Base-by-base conservation (phyloP, 345 rosid species). In the Bruguiera sexangula region DNA sequence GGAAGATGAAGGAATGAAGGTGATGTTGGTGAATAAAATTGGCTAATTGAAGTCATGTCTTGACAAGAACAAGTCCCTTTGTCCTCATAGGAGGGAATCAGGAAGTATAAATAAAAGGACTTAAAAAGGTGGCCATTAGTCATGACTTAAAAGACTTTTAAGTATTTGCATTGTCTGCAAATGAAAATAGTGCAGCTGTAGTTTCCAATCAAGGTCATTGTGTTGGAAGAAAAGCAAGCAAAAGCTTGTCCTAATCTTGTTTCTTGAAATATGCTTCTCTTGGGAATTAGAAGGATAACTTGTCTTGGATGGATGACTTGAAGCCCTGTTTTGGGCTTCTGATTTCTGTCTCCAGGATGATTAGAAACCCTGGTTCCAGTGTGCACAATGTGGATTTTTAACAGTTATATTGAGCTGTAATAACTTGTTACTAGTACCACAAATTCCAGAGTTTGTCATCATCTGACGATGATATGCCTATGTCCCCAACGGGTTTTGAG, bases 31-130 rank as follows among this genome's bases (percentile, higher is more conserved):
- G 74, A 72, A 76, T 79, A 63, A 73, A 59, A 63, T 53, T 36
- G 39, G 39, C 39, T 22, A 20, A 48, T 36, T 51, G 67, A 79
- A 63, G 66, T 60, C 85, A 83, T 83, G 77, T 8, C 65, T 68
- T 79, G 76, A 57, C 46, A 62, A 76, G 71, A 84, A 63, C 76
- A 73, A 60, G 75, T 84, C 82, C 86, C 82, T 86, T 86, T 88
- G 79, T 81, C 78, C 79, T 84, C 71, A 39, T 32, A 60, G 59
- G 72, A 79, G 76, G 86, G 64, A 67, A 75, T 72, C 69, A 58
- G 64, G 70, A 53, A 85, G 72, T 67, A 78, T 67, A 70, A 84
- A 79, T 84, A 83, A 84, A 83, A 75, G 64, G 69, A 22, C 59
- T 4, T 65, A 48, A 69, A 46, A 77, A 32, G 63, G 57, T 68